Conservation (phyloP, 2,329 filamentous ascomycete species). For the Monilinia fructigena region DNA sequence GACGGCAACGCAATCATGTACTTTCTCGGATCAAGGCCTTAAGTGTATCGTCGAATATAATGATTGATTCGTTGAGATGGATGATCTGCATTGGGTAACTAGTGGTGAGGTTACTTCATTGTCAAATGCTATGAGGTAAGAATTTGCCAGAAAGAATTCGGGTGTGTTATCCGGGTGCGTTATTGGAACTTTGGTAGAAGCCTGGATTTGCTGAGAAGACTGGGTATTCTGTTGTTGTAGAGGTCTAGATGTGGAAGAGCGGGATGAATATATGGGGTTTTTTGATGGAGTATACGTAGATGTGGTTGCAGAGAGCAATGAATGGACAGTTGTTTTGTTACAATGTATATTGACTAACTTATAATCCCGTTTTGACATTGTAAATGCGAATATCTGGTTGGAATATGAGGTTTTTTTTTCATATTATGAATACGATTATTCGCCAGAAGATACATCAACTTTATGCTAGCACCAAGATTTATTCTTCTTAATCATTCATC, state of each 20-base stretch:
- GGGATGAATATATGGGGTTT: no score
- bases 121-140: not conserved
- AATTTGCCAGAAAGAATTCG: not conserved
- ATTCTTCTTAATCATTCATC: no score
- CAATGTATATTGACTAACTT: not conserved
- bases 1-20: not conserved
- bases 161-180: not conserved
- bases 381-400: not conserved
- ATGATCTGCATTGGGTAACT: not conserved
- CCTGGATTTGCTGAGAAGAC: not conserved
- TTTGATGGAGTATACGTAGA: no score
- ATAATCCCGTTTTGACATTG: not conserved
- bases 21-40: not conserved
- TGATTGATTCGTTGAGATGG: not conserved
- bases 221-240: no score
- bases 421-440: no score
- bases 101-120: no score
- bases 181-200: not conserved
- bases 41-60: not conserved
- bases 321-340: not conserved
- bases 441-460: no score
- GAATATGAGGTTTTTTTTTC: no score
- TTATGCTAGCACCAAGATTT: no score
- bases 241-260: no score
- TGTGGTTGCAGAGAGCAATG: not conserved